Evolutionary conservation across 2,329 filamentous ascomycete genomes (phyloP), one percentile per base, ranked within the genome.

Genomic region (Pezicula neosporulosa): DNA sequence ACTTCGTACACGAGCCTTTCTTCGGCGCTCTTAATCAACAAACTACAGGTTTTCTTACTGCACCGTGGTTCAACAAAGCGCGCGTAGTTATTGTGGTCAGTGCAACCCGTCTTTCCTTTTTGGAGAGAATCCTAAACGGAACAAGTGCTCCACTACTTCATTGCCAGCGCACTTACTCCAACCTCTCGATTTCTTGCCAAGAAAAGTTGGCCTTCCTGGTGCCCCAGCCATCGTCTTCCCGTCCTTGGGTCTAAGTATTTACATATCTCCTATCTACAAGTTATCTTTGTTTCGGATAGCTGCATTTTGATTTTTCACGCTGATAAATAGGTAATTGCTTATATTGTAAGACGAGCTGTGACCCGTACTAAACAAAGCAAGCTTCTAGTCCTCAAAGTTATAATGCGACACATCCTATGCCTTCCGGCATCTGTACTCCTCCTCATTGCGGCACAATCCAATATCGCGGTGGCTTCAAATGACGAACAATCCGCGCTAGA

Each of bases 371-470:
- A 33, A 33, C 9, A 33, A 13, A 13, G 12, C 30, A 33, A 24
- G 3, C 24, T 24, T 6, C 30, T 13, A 33, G 30, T 33, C 30
- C 30, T 33, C 12, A 9, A 33, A 16, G 19, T 12, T 44, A 50
- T 41, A 27, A 80, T 79, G 77, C 70, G 66, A 53, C 59, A 57
- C 9, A 53, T 76, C n/a, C 52, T 73, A 35, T 55, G 67, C 43
- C 66, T 78, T 7, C 70, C 75, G 9, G 58, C 71, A 7, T 72
- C 75, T 36, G 69, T 80, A 39, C 68, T 80, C 41, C 64, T 76
- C 15, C 68, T 81, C 21, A 60, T 77, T 42, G 65, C 71, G 2
- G 67, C 69, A 2, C 69, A 73, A 43, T 60, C 70, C 13, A 58
- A 61, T 2, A 70, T 71, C 30, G 66, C 67, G 9, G 27, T 64